Conservation (phyloP, 805 yeast genomes). For the Monosporozyma siamensis region DNA sequence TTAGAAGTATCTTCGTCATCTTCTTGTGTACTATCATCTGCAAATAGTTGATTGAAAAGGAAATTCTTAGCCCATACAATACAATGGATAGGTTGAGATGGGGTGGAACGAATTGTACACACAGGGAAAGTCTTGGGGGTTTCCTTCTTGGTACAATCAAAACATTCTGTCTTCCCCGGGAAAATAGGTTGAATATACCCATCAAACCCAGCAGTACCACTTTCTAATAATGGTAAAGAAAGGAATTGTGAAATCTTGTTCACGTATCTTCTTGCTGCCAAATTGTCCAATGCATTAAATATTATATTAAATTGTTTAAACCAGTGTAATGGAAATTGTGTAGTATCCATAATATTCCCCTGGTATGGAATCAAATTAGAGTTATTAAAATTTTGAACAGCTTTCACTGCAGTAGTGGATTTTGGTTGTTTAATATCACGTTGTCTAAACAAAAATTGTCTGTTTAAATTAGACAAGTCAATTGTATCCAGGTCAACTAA, state of each 20-base stretch:
- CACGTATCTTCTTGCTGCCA: constrained; percentile 86
- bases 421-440: constrained; percentile 87
- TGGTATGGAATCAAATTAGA: constrained; percentile 68
- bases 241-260: constrained; percentile 72
- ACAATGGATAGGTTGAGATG: constrained; percentile 92
- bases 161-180: constrained; percentile 80
- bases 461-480: constrained; percentile 81
- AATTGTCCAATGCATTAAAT: constrained; percentile 88
- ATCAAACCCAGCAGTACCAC: constrained; percentile 89
- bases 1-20: constrained; percentile 33
- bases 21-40: constrained; percentile 33
- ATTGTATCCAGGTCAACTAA: constrained; percentile 93
- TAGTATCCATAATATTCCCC: constrained; percentile 78
- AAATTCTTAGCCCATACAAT: constrained; percentile 97
- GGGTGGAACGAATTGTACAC: constrained; percentile 94
- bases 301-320: constrained; percentile 65
- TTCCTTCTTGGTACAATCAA: constrained; percentile 80
- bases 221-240: constrained; percentile 72
- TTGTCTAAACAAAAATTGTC: constrained; percentile 85
- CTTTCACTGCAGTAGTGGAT: constrained; percentile 72
- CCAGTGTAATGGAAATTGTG: constrained; percentile 66
- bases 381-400: constrained; percentile 64
- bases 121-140: constrained; percentile 90
- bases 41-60: constrained; percentile 71
- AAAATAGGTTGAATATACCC: constrained; percentile 92